Percentiles rank a stretch among this genome's conserved stretches.
Evolutionary conservation across 352 stramenopile species (phyloP).

Genomic region (Phytophthora nicotianae): DNA sequence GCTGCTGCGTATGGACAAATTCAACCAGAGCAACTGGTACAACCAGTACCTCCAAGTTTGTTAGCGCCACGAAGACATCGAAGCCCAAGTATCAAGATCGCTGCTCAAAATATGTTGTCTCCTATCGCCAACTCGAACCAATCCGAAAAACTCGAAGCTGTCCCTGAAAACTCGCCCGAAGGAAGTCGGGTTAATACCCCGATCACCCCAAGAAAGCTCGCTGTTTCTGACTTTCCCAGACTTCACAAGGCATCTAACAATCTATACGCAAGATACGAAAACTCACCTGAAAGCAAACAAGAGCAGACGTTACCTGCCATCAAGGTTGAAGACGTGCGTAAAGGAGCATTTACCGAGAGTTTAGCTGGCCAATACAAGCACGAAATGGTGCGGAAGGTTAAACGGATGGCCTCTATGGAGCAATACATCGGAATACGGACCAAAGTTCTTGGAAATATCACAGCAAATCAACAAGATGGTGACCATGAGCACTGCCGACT

Average conservation of each 20-base stretch:
- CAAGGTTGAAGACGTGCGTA: conserved; percentile 62
- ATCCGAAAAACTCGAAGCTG: conserved; percentile 10
- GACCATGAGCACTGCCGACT: conserved; percentile 31
- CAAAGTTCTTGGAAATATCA: conserved; percentile 57
- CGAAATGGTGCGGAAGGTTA: conserved; percentile 62
- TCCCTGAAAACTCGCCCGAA: not conserved
- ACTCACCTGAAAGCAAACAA: conserved; percentile 25
- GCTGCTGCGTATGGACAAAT: not conserved
- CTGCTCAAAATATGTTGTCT: conserved; percentile 43
- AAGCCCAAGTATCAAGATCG: conserved; percentile 41
- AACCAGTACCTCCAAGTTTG: conserved; percentile 12
- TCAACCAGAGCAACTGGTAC: conserved; percentile 1
- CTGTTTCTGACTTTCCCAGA: conserved; percentile 40
- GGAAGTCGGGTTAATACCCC: not conserved
- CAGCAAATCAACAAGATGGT: conserved; percentile 25
- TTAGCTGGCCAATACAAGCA: conserved; percentile 59
- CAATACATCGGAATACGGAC: conserved; percentile 61
- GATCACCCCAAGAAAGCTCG: conserved; percentile 31
- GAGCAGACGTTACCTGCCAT: conserved; percentile 23
- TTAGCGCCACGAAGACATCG: conserved; percentile 24
- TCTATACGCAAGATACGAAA: conserved; percentile 41
- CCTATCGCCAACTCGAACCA: conserved; percentile 21
- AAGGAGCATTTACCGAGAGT: conserved; percentile 55
- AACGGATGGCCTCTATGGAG: conserved; percentile 49
- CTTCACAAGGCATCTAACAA: conserved; percentile 43